These are phyloP conservation scores for Sclerotinia nivalis DNA, from an alignment of 2,329 filamentous ascomycete species.

Conservation along the genomic window DNA sequence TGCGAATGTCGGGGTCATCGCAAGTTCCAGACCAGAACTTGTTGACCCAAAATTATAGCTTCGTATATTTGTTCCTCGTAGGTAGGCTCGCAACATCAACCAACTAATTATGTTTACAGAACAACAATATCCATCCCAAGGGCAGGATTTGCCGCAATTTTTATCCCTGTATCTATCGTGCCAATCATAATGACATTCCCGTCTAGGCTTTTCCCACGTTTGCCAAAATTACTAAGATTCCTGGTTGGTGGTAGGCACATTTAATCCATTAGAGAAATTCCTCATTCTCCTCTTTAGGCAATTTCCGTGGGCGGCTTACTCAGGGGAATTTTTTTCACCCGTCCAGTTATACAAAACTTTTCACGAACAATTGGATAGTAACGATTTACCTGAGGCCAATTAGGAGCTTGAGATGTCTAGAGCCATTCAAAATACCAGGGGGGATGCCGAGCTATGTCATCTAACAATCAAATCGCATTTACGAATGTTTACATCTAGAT, in stretches of 20 bases:
- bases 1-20: background rate
- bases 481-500: background rate
- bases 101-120: background rate
- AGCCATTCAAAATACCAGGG: background rate
- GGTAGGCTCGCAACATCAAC: background rate
- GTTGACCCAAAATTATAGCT: constrained; percentile 2
- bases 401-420: constrained; percentile 4
- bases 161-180: background rate
- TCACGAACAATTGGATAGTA: constrained; percentile 33
- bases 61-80: background rate
- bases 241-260: background rate
- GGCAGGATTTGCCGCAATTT: background rate
- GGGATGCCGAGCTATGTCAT: background rate
- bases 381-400: constrained; percentile 31
- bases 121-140: background rate
- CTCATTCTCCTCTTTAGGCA: background rate
- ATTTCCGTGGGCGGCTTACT: constrained; percentile 20
- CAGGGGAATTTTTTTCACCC: constrained; percentile 26
- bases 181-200: background rate
- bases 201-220: background rate
- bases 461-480: constrained; percentile 1
- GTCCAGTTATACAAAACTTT: constrained; percentile 28
- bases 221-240: background rate
- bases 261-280: background rate
- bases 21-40: background rate